These are phyloP conservation scores for Pichia exigua DNA, from an alignment of 805 yeast species.

Conservation along the genomic window DNA sequence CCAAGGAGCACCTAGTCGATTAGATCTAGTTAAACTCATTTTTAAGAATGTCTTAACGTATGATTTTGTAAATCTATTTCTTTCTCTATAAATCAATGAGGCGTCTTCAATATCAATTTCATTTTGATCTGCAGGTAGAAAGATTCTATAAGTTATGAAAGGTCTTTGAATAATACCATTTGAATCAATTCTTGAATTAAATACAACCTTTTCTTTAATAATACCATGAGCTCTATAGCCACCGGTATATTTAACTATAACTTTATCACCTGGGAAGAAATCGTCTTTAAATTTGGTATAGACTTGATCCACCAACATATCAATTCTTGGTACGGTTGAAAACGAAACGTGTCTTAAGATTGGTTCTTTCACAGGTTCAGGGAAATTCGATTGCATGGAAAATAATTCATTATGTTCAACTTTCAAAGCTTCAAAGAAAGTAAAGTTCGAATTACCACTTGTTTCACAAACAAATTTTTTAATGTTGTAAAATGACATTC, in stretches of 20 bases:
- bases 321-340: constrained; percentile 72
- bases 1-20: constrained; percentile 94
- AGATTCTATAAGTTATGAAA: constrained; percentile 63
- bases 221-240: constrained; percentile 43
- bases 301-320: constrained; percentile 80
- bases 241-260: constrained; percentile 44
- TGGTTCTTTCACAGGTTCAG: constrained; percentile 88
- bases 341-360: constrained; percentile 81
- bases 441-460: constrained; percentile 86
- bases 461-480: constrained; percentile 91
- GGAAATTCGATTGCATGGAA: constrained; percentile 73
- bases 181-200: constrained; percentile 40
- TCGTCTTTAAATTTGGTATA: constrained; percentile 70
- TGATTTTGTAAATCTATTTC: constrained; percentile 84
- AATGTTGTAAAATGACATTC: constrained; percentile 65
- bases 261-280: constrained; percentile 87
- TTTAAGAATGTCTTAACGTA: constrained; percentile 83
- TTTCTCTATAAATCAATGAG: constrained; percentile 64
- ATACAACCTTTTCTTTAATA: constrained; percentile 81
- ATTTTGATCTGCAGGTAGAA: constrained; percentile 30
- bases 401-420: constrained; percentile 59
- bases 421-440: constrained; percentile 81
- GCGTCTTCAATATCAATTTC: constrained; percentile 65
- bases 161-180: constrained; percentile 32
- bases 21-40: constrained; percentile 65